Percentiles rank a stretch among this genome's conserved stretches.
phyloP scores from a whole-genome alignment of 2,329 filamentous ascomycete genomes.

The Calonectria hawksworthii region DNA sequence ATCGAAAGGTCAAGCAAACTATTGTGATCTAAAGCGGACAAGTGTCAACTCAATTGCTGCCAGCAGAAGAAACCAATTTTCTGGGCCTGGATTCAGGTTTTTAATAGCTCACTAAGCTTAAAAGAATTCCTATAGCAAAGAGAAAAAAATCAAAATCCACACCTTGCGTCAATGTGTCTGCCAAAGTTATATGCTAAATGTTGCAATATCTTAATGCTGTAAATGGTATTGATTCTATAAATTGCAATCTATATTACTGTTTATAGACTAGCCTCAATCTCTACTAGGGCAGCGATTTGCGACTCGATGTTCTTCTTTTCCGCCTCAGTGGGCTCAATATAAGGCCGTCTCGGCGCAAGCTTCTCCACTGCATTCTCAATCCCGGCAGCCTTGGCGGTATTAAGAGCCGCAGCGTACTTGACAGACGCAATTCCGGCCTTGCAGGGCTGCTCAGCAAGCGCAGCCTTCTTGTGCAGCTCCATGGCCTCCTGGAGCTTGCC shows the following conservation, averaged over 20 bases:
- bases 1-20: slow-evolving; percentile 1
- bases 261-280: slow-evolving; percentile 53
- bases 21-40: neutral
- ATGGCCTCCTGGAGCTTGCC: slow-evolving; percentile 72
- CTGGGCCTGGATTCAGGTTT: neutral
- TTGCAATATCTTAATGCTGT: neutral
- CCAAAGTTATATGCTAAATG: neutral
- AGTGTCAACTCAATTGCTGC: neutral
- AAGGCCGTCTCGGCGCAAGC: slow-evolving; percentile 72
- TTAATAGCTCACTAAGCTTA: neutral
- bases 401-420: slow-evolving; percentile 76
- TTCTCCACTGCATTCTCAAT: slow-evolving; percentile 71
- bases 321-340: slow-evolving; percentile 61
- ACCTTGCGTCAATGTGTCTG: neutral
- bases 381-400: slow-evolving; percentile 70
- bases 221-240: neutral
- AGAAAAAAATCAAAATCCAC: too few relatives aligned
- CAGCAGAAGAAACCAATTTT: neutral
- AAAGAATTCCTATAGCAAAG: neutral
- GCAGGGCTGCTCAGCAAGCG: slow-evolving; percentile 74
- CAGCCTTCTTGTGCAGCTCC: slow-evolving; percentile 71
- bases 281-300: slow-evolving; percentile 56
- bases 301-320: slow-evolving; percentile 58
- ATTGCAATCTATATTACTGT: neutral
- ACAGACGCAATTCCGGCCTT: slow-evolving; percentile 77